Evolutionary conservation across 2,329 filamentous ascomycete genomes (phyloP), one percentile per base, ranked within the genome.

Genomic region (Aureobasidium namibiae): DNA sequence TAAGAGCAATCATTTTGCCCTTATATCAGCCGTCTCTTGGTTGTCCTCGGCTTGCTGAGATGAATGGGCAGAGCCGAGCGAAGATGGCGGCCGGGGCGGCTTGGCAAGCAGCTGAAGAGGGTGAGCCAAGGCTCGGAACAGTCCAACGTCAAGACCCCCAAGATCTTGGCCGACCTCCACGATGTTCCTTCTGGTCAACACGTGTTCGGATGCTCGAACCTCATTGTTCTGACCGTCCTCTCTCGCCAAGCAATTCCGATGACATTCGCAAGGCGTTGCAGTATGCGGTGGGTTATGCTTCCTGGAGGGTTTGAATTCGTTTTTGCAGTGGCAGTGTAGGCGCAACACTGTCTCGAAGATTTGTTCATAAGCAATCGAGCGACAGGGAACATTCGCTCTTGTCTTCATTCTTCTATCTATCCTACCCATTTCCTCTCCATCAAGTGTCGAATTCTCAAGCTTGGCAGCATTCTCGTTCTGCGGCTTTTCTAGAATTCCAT

Each of bases 261-360:
- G 49, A 53, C 49, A 41, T 41, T 41, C 49, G 49, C 49, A 36
- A 53, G 41, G 49, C 49, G 49, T 53, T 53, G 36, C 49, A 53
- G 23, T 31, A 31, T 41, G 49, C n/a, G 49, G 49, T 53, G 26
- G 49, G 49, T 53, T 38, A 53, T 53, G 36, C 18, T 41, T 41
- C 36, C 8, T 3, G 1, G 36, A 24, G n/a, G 34, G 11, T 39
- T 39, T 21, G 49, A 53, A 31, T 52, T 52, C 34, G 16, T 53
- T 41, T 53, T 53, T 41, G 49, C 36, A 53, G 49, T 53, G 49
- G 49, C 49, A 39, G 49, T 53, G 49, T 53, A 49, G 34, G 23
- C 49, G 24, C 9, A 24, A 29, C 16, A 24, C 8, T 38, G 49
- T 53, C 49, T 53, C 41, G 34, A 33, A 31, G 9, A 41, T 53